A percentile compares a stretch with the other conserved stretches of the same genome.
Evolutionary conservation across 2,329 filamentous ascomycete species (phyloP).

Genomic region (Diaporthe batatas): DNA sequence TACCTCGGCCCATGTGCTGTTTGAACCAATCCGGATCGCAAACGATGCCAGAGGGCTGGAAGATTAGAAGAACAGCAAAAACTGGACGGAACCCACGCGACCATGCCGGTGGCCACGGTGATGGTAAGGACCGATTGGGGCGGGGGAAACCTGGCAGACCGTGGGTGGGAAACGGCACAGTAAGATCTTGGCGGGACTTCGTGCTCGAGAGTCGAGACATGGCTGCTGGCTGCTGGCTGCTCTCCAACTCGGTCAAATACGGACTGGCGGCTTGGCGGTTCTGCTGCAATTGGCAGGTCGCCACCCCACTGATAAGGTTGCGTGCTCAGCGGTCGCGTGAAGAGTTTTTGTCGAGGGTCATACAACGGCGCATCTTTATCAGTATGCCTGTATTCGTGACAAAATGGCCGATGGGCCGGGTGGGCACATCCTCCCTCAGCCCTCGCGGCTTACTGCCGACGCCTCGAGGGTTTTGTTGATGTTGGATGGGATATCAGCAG

Average conservation of each 20-base stretch:
- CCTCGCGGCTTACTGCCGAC: conserved; percentile 3
- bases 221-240: neutral
- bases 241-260: neutral
- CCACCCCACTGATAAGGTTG: conserved; percentile 34
- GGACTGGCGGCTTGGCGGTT: conserved; percentile 27
- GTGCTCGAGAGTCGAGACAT: neutral
- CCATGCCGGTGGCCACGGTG: conserved; percentile 8
- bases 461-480: neutral
- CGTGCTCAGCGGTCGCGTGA: conserved; percentile 26
- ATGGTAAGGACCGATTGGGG: conserved; percentile 10
- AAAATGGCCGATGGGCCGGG: neutral
- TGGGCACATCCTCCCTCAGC: neutral
- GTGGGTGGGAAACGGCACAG: conserved; percentile 14
- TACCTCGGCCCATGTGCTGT: conserved; percentile 2
- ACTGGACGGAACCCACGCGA: neutral
- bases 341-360: conserved; percentile 25
- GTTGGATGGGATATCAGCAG: neutral
- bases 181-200: conserved; percentile 19
- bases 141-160: neutral
- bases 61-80: neutral
- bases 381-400: conserved; percentile 23
- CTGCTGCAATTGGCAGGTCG: conserved; percentile 36
- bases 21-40: conserved; percentile 2
- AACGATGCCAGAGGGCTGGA: neutral
- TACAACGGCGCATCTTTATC: conserved; percentile 30